Conservation (phyloP, 2,329 filamentous ascomycete species). For the Elsinoe ampelina region DNA sequence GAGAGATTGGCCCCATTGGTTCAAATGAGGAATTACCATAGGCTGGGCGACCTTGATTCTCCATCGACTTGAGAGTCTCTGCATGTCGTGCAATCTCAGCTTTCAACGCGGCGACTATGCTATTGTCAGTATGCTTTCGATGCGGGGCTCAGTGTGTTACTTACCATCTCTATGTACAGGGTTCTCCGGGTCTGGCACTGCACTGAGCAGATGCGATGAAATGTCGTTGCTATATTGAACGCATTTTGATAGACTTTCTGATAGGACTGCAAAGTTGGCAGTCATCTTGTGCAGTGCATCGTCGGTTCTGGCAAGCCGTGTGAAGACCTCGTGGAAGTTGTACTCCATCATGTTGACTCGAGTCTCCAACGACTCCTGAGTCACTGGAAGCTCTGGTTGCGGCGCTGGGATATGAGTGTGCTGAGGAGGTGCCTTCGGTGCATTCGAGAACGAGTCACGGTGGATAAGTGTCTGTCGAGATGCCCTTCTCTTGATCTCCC, state of each 20-base stretch:
- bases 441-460: conserved; percentile 69
- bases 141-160: conserved; percentile 29
- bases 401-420: conserved; percentile 50
- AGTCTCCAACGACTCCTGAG: conserved; percentile 69
- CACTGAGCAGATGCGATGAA: conserved; percentile 60
- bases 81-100: conserved; percentile 54
- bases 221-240: conserved; percentile 76
- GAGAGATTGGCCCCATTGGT: conserved; percentile 14
- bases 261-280: conserved; percentile 68
- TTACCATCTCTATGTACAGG: conserved; percentile 73
- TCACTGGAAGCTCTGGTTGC: conserved; percentile 37
- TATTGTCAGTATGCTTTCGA: not conserved
- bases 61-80: conserved; percentile 47
- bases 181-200: conserved; percentile 68
- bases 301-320: conserved; percentile 69
- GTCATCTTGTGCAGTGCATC: conserved; percentile 72
- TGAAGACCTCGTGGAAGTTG: conserved; percentile 68
- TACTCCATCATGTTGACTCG: conserved; percentile 70
- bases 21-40: conserved; percentile 52
- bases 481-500: conserved; percentile 91
- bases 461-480: conserved; percentile 90
- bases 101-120: conserved; percentile 47
- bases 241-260: conserved; percentile 69
- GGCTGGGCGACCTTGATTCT: conserved; percentile 54
- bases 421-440: conserved; percentile 70